Percentiles rank a stretch among this genome's conserved stretches.
Evolutionary conservation across 352 stramenopile species (phyloP).

Genomic region (Phytopythium chamaehyphon): DNA sequence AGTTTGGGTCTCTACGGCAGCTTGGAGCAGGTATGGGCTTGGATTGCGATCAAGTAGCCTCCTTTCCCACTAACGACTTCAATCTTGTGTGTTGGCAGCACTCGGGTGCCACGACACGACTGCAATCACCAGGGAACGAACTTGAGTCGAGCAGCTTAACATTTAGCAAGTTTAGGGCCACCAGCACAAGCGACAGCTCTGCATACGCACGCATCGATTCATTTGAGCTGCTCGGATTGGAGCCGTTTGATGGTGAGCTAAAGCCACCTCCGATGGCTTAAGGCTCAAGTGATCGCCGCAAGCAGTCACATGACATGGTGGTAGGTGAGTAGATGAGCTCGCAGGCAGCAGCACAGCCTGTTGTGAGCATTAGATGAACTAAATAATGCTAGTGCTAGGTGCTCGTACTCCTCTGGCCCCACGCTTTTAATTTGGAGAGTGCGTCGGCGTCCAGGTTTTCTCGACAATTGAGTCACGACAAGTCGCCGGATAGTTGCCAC

Average conservation of each 20-base stretch:
- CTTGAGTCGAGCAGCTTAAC: constrained; percentile 9
- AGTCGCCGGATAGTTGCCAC: too few relatives aligned
- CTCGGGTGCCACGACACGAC: too few relatives aligned
- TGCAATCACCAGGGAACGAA: too few relatives aligned
- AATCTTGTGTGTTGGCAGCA: constrained; percentile 1
- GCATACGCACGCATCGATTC: constrained; percentile 7
- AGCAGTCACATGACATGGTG: too few relatives aligned
- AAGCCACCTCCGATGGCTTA: background rate
- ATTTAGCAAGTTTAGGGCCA: constrained; percentile 7
- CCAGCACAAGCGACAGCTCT: constrained; percentile 1
- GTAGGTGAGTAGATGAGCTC: too few relatives aligned
- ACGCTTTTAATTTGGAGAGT: too few relatives aligned
- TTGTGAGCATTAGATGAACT: too few relatives aligned
- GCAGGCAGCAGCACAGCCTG: too few relatives aligned
- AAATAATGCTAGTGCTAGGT: too few relatives aligned
- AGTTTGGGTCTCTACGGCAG: constrained; percentile 41
- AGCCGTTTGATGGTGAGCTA: constrained; percentile 25
- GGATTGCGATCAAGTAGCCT: constrained; percentile 19
- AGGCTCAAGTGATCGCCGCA: background rate
- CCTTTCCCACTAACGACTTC: constrained; percentile 23
- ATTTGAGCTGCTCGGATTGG: constrained; percentile 29
- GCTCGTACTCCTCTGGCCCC: too few relatives aligned
- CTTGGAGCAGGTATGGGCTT: constrained; percentile 65
- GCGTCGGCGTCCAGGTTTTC: too few relatives aligned
- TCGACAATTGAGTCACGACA: too few relatives aligned